Evolutionary conservation across 2,329 filamentous ascomycete species (phyloP).

Genomic region (Verticillium nonalfalfae): DNA sequence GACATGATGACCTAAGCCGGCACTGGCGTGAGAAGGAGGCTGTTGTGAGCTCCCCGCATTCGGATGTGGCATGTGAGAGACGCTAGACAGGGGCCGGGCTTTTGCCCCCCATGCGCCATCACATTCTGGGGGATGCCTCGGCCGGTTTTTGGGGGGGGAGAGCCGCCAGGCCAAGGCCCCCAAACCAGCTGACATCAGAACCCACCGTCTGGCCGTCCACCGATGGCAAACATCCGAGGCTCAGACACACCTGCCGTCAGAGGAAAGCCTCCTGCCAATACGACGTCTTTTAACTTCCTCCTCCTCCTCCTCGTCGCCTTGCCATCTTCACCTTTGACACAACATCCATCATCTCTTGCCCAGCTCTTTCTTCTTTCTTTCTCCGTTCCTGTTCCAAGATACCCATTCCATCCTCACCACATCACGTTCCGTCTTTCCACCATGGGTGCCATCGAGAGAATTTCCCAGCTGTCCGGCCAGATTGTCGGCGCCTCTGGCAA

Average conservation of each 20-base stretch:
- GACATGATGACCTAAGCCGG: background rate
- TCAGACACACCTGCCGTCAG: background rate
- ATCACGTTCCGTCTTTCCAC: background rate
- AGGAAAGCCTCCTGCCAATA: background rate
- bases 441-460: conserved; percentile 45
- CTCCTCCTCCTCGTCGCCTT: background rate
- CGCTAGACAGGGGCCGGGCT: background rate
- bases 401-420: background rate
- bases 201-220: background rate
- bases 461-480: conserved; percentile 57
- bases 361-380: background rate
- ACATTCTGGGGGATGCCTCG: conserved; percentile 2
- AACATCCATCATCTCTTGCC: too few relatives aligned
- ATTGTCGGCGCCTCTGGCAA: conserved; percentile 42
- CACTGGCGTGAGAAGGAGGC: background rate
- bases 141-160: background rate
- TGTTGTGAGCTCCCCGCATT: background rate
- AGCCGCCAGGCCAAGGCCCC: background rate
- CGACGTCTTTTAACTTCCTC: background rate
- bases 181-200: conserved; percentile 2
- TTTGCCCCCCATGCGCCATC: background rate
- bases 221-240: background rate
- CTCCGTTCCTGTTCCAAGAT: background rate
- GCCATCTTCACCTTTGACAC: background rate
- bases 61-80: conserved; percentile 1